Evolutionary conservation across 768 basidiomycete species (phyloP), one percentile per base, ranked within the genome.

Genomic region (Sutorius australiensis): DNA sequence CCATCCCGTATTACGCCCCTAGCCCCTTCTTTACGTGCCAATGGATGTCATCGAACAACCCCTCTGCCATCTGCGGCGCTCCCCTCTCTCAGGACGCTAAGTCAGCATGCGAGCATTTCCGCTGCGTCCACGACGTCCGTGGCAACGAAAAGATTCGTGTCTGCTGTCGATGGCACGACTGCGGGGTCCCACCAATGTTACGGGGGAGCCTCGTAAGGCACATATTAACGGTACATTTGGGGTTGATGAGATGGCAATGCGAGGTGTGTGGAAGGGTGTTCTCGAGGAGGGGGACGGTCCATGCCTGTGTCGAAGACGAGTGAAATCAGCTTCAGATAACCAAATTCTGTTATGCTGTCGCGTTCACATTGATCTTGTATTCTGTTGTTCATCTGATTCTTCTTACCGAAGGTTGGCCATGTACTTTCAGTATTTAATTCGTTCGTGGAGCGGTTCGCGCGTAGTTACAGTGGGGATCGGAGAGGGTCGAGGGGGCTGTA

Each of bases 201-300:
- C 42, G 62, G 7, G 63, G 62, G 2, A 65, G 60, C 34, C n/a
- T 64, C 1, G 37, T 57, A 12, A 46, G 62, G 0, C 62, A 64
- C 37, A n/a, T 64, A 17, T 42, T 56, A 42, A n/a, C 60, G 0
- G 57, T 65, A 1, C 62, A 64, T 36, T 7, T 64, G 28, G 41
- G 46, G 2, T 4, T 62, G 14, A 16, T 63, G 34, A 43, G 14
- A 24, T 62, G 61, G 61, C 44, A 14, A 2, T 62, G 61, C n/a
- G 54, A 48, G 6, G 21, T 6, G 11, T 62, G 61, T 19, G 45
- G 50, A 0, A 60, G n/a, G 54, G 16, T 41, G 6, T 56, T 62
- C 44, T 60, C 61, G 45, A 51, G 61, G 13, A 60, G 14, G 39
- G 61, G 50, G 4, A 57, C 58, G 5, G 28, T n/a, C 3, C 61